A percentile compares a stretch with the other conserved stretches of the same genome.
Evolutionary conservation across 345 rosid species (phyloP).

Genomic region (Rhodomyrtus tomentosa): DNA sequence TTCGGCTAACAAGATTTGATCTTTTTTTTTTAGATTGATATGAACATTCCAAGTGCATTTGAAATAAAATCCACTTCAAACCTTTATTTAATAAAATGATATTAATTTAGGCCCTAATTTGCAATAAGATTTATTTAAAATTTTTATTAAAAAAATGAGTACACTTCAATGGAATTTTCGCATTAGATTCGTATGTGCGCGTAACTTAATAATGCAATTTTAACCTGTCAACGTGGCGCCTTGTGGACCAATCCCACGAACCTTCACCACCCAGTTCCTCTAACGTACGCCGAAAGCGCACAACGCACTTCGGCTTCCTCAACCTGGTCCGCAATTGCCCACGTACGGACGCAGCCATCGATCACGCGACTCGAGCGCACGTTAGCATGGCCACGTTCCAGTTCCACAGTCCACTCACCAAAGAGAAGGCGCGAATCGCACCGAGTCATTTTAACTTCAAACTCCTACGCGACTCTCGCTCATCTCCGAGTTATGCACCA

Average conservation of each 20-base stretch:
- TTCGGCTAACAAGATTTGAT: too few relatives aligned
- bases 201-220: not conserved
- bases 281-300: not conserved
- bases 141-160: too few relatives aligned
- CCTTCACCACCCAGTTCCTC: not conserved
- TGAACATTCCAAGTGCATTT: accelerated
- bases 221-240: slow-evolving; percentile 13
- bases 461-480: not conserved
- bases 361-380: not conserved
- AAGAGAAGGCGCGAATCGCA: not conserved
- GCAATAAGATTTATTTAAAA: too few relatives aligned
- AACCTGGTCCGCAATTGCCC: not conserved
- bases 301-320: not conserved
- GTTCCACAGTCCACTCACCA: not conserved
- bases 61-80: too few relatives aligned
- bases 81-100: too few relatives aligned
- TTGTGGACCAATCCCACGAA: slow-evolving; percentile 1
- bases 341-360: not conserved
- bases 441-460: not conserved
- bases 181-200: accelerated
- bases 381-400: not conserved
- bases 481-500: slow-evolving; percentile 19
- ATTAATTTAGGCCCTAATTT: accelerated
- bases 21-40: too few relatives aligned
- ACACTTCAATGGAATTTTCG: too few relatives aligned